phyloP scores from a whole-genome alignment of 1,139 yeast genomes.

The Kluyveromyces marxianus region DNA sequence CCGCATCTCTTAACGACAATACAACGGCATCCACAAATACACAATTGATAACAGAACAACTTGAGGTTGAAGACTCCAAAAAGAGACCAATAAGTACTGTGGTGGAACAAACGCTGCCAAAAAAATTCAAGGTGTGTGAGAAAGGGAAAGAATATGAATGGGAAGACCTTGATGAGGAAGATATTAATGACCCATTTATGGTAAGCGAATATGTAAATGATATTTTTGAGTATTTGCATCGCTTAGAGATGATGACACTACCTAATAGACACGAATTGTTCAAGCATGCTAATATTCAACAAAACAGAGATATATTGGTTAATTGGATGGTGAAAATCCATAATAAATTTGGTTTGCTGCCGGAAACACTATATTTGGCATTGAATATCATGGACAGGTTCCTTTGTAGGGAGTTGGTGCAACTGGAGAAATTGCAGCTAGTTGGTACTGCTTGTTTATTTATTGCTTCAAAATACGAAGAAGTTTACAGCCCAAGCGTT shows the following conservation, averaged over 20 bases:
- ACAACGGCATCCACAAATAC: not conserved
- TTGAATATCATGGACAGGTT: conserved; percentile 88
- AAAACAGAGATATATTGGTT: conserved; percentile 77
- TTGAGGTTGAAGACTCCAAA: conserved; percentile 19
- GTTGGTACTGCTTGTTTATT: conserved; percentile 86
- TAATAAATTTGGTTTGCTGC: conserved; percentile 73
- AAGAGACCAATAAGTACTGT: conserved; percentile 30
- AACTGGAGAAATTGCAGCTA: conserved; percentile 77
- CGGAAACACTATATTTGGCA: conserved; percentile 85
- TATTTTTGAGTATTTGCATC: conserved; percentile 73
- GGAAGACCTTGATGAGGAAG: conserved; percentile 92
- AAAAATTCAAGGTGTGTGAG: conserved; percentile 29
- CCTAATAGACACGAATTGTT: conserved; percentile 72
- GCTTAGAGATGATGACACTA: conserved; percentile 64
- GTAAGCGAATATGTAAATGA: conserved; percentile 88
- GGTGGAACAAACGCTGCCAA: conserved; percentile 30
- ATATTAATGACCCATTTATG: conserved; percentile 87
- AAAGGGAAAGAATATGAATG: conserved; percentile 44
- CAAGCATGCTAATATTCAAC: conserved; percentile 69
- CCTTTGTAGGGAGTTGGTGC: conserved; percentile 71
- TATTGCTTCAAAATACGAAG: conserved; percentile 94
- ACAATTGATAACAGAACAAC: not conserved
- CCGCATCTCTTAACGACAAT: not conserved
- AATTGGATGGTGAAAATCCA: conserved; percentile 97
- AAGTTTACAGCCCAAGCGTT: conserved; percentile 85